Evolutionary conservation across 2,329 filamentous ascomycete species (phyloP), one percentile per base, ranked within the genome.

Genomic region (Clonostachys sp.): DNA sequence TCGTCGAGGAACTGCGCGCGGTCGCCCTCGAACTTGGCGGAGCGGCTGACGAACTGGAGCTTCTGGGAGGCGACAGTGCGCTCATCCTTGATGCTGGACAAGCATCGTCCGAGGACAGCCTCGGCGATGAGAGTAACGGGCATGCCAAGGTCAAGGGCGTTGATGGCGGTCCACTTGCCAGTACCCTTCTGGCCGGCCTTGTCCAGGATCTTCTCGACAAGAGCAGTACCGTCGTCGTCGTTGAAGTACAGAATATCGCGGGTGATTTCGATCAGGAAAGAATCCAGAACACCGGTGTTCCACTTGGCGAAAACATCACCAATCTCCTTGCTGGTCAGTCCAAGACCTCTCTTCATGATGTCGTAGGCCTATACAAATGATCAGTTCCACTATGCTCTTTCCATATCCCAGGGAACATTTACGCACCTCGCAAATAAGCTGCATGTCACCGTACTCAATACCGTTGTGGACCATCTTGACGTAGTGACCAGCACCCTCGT

Each of bases 381-480:
- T 51, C n/a, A 13, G 40, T 48, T 65, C 24, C 24, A 30, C 45
- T 64, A 56, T 34, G 42, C 34, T 24, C 34, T 14, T 17, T 34
- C 8, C 33, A 46, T 16, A 42, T 30, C 17, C 18, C 36, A 33
- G 36, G 20, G 43, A 35, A 8, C 14, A 12, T 14, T 17, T 24
- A 49, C 82, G 61, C 75, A 96, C 92, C 86, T 99, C 94, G 75
- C 87, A 95, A 71, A 99, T 99, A 65, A 99, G 83, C 81, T 99
- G 94, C 94, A 99, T 99, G 78, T 99, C 94, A 84, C 94, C 94
- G 71, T 99, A 99, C 79, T 99, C 94, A 63, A 99, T 99, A 83
- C 94, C 94, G 77, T 99, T 99, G 87, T 99, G 94, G 55, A 99
- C 94, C 94, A 99, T 99, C 89, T 99, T 99, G 80, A 99, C 92